Evolutionary conservation across 352 stramenopile species (phyloP).

Genomic region (Phytophthora macrochlamydospora): DNA sequence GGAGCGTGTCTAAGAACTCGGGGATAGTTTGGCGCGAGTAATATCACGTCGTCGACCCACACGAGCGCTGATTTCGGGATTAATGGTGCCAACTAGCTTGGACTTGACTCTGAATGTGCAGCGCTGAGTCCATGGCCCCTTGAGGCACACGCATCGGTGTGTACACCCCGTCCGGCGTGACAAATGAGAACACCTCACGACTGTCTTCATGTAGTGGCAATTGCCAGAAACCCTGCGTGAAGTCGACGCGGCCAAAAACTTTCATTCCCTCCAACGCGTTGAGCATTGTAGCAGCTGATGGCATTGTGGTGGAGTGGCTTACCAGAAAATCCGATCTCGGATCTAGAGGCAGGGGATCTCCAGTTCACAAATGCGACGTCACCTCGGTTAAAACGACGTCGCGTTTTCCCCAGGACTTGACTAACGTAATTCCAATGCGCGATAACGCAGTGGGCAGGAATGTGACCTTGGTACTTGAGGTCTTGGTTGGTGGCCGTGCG

Average conservation of each 20-base stretch:
- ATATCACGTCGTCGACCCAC: constrained; percentile 29
- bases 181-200: constrained; percentile 23
- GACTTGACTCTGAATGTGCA: constrained; percentile 13
- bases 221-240: constrained; percentile 37
- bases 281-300: background rate
- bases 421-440: too few species aligned
- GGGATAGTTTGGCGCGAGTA: constrained; percentile 12
- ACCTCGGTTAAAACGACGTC: too few species aligned
- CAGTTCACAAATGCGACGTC: too few species aligned
- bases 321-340: too few species aligned
- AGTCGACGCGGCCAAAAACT: constrained; percentile 17
- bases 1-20: constrained; percentile 7
- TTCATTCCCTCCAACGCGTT: background rate
- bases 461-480: too few species aligned
- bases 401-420: too few species aligned
- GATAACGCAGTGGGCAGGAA: too few species aligned
- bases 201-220: constrained; percentile 15
- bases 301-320: too few species aligned
- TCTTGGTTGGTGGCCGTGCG: too few species aligned
- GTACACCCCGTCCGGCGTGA: constrained; percentile 26
- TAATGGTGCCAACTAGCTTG: constrained; percentile 10
- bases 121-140: constrained; percentile 6
- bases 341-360: too few species aligned
- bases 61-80: constrained; percentile 17
- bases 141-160: constrained; percentile 10